Conservation (phyloP, 306 rosid genomes). For the Heteromeles arbutifolia region DNA sequence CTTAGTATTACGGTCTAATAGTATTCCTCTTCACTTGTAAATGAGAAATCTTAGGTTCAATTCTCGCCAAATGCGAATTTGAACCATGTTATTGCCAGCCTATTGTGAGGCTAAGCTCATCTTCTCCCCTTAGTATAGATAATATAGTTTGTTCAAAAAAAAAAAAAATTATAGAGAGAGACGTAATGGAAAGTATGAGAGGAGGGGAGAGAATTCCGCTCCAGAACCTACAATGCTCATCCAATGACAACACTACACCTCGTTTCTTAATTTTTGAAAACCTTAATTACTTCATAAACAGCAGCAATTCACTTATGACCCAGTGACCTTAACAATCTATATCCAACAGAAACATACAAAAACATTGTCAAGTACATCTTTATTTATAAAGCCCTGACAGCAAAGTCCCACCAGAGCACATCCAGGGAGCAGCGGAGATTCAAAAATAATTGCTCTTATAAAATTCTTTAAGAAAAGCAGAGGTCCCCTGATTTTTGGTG, state of each 20-base stretch:
- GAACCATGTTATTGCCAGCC: too few species aligned
- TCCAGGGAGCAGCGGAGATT: conserved; percentile 12
- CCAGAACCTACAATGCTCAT: background rate
- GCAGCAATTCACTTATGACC: background rate
- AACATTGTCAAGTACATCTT: conserved; percentile 12
- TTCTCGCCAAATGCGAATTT: too few species aligned
- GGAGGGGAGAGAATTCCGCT: too few species aligned
- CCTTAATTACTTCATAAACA: background rate
- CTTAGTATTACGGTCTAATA: too few species aligned
- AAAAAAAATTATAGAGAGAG: too few species aligned
- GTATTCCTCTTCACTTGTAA: too few species aligned
- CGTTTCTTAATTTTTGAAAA: background rate
- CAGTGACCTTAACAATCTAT: conserved; percentile 1
- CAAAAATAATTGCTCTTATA: conserved; percentile 73
- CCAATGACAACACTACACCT: background rate
- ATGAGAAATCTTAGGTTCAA: too few species aligned
- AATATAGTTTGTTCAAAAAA: too few species aligned
- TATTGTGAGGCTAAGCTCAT: too few species aligned
- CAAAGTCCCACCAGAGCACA: background rate
- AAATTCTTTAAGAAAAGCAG: conserved; percentile 69
- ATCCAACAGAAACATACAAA: conserved; percentile 12
- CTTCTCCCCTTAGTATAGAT: too few species aligned
- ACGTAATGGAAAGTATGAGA: too few species aligned
- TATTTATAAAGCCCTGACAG: conserved; percentile 16
- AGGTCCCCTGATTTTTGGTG: conserved; percentile 52